Base-by-base conservation (phyloP, 2,329 filamentous ascomycete species). In the Acrocalymma vagum region DNA sequence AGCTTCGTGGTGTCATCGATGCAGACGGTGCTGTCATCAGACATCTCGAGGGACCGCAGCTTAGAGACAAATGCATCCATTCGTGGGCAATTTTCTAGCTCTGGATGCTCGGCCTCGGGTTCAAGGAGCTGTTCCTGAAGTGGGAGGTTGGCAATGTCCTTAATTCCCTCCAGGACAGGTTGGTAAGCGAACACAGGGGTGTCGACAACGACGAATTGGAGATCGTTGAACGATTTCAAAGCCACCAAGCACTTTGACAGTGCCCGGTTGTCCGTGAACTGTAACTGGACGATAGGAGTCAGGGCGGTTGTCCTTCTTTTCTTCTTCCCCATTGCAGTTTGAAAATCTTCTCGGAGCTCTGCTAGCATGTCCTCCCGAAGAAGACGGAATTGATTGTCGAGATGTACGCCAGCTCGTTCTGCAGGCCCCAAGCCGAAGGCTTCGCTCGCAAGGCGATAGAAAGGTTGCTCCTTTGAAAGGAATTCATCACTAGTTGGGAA, bases 301-400 rank as follows among this genome's bases (percentile, higher is more conserved):
- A 86, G 51, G 29, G 70, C 81, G 0, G 57, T 60, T 42, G 73
- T 76, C 2, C 73, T 72, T n/a, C 71, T 73, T 43, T 67, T 72
- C 43, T 76, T 80, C 11, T 61, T 66, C 0, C 74, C 75, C 6
- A 63, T 67, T 1, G 76, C 70, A 3, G 72, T 62, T 15, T 79
- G 72, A 0, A 86, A 51, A 26, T 85, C 83, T 3, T 85, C 78
- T 2, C 80, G 75, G 2, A 90, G 69, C 41, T 85, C 83, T 0
- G 72, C 78, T 0, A 88, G 65, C 78, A 88, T 85, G 44, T 89
- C 86, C 51, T 89, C 84, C 3, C 86, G 72, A 0, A 87, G 69
- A 0, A 88, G 75, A 0, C 86, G 82, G 47, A 86, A 90, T 34
- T 87, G 82, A 55, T 84, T 86, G 51, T 87, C 85, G 0, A 86